phyloP scores from a whole-genome alignment of 2,329 filamentous ascomycete genomes.

The Stachybotrys echinatus region DNA sequence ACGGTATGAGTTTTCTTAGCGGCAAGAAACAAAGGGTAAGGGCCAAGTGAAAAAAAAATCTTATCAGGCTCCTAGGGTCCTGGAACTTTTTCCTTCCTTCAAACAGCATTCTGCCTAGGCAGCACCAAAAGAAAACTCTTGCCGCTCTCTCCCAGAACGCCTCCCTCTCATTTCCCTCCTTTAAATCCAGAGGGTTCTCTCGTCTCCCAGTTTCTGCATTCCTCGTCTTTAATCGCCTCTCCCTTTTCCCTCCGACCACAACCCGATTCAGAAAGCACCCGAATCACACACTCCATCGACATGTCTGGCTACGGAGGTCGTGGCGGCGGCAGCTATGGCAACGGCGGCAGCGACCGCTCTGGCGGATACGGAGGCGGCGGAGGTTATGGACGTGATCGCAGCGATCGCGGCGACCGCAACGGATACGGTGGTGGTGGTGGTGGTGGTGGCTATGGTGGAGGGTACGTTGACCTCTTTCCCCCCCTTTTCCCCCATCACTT shows the following conservation, averaged over 20 bases:
- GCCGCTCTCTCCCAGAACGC: not conserved
- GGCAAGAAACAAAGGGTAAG: constrained; percentile 18
- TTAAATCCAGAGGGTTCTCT: not conserved
- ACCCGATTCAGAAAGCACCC: not conserved
- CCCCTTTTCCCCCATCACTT: constrained; percentile 7
- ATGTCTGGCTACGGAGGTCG: constrained; percentile 39
- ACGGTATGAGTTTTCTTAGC: constrained; percentile 13
- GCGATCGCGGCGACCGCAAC: constrained; percentile 35
- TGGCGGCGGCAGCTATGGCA: constrained; percentile 20
- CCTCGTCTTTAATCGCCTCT: not conserved
- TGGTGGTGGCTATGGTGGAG: constrained; percentile 27
- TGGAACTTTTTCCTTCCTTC: constrained; percentile 2
- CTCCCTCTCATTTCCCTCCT: constrained; percentile 12
- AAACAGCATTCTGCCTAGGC: not conserved
- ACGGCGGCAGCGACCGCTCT: constrained; percentile 22
- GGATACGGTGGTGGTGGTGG: constrained; percentile 19
- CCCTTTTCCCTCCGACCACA: constrained; percentile 5
- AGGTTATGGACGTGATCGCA: constrained; percentile 39
- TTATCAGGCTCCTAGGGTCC: not conserved
- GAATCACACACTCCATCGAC: constrained; percentile 12
- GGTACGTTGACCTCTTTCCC: constrained; percentile 27
- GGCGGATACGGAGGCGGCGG: constrained; percentile 20
- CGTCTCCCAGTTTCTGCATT: not conserved
- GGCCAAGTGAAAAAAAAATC: constrained; percentile 10
- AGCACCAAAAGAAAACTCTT: not conserved